Evolutionary conservation across 352 stramenopile genomes (phyloP).

Genomic region (Phytopythium vexans): DNA sequence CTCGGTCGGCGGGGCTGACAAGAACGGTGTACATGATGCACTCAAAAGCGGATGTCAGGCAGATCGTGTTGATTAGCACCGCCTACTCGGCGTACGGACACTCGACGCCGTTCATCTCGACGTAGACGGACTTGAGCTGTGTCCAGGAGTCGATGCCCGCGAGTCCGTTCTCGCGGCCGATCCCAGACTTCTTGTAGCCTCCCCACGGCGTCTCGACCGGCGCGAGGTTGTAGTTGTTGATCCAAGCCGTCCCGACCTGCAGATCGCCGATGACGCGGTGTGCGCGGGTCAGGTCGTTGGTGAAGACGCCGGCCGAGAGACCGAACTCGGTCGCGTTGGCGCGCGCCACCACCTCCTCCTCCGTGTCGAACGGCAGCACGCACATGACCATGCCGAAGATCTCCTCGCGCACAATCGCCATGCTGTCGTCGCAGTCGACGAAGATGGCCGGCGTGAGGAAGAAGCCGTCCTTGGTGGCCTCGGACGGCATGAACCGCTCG

Average conservation of each 20-base stretch:
- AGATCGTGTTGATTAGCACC: neutral
- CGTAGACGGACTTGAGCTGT: slow-evolving; percentile 88
- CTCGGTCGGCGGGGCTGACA: too few species aligned
- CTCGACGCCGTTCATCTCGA: slow-evolving; percentile 75
- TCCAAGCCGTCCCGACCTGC: slow-evolving; percentile 79
- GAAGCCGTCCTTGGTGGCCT: slow-evolving; percentile 59
- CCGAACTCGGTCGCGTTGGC: slow-evolving; percentile 84
- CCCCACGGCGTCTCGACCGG: slow-evolving; percentile 87
- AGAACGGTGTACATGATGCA: too few species aligned
- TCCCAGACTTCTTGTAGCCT: slow-evolving; percentile 88
- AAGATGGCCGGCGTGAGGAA: slow-evolving; percentile 92
- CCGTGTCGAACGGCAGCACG: slow-evolving; percentile 69
- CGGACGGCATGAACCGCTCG: slow-evolving; percentile 42
- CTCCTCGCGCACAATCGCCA: slow-evolving; percentile 83
- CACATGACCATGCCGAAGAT: slow-evolving; percentile 86
- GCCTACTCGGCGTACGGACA: slow-evolving; percentile 57
- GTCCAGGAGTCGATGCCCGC: slow-evolving; percentile 87
- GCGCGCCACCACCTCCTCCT: slow-evolving; percentile 71
- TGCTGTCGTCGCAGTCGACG: slow-evolving; percentile 83
- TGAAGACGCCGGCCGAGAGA: slow-evolving; percentile 84
- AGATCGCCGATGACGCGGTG: slow-evolving; percentile 71
- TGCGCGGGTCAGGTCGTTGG: slow-evolving; percentile 73
- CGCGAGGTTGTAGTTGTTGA: slow-evolving; percentile 91
- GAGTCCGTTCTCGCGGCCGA: slow-evolving; percentile 91
- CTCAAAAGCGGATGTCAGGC: too few species aligned